Conservation (phyloP, 331 rosid genomes). For the Stylosanthes scabra region DNA sequence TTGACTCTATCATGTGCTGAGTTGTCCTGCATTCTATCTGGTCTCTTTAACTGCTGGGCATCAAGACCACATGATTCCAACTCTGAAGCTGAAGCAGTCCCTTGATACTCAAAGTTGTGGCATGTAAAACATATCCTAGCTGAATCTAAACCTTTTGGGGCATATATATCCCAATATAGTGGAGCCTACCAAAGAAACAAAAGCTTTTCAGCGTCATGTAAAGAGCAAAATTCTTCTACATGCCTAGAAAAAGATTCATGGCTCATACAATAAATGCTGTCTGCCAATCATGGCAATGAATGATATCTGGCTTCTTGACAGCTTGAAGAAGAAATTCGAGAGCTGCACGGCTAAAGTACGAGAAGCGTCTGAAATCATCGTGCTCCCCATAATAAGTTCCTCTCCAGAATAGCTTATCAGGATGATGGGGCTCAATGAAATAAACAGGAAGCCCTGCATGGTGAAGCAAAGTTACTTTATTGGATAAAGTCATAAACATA, state of each 20-base stretch:
- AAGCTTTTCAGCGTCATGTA: constrained; percentile 11
- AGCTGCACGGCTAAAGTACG: constrained; percentile 94
- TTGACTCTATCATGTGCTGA: constrained; percentile 80
- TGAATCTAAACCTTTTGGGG: constrained; percentile 81
- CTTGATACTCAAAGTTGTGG: constrained; percentile 99
- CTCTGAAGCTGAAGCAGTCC: constrained; percentile 81
- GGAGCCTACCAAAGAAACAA: constrained; percentile 74
- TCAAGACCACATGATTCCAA: constrained; percentile 90
- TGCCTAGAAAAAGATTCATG: constrained; percentile 13
- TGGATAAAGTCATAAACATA: constrained; percentile 26
- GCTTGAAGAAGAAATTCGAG: constrained; percentile 93
- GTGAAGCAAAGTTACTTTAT: constrained; percentile 39
- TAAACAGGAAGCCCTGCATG: constrained; percentile 95
- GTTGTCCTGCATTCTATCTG: constrained; percentile 97
- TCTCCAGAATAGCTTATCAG: constrained; percentile 88
- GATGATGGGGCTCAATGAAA: constrained; percentile 97
- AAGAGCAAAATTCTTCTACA: constrained; percentile 33
- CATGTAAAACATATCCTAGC: constrained; percentile 98
- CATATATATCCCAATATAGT: constrained; percentile 88
- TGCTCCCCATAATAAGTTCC: constrained; percentile 82
- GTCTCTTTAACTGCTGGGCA: constrained; percentile 63
- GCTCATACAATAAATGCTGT: constrained; percentile 94
- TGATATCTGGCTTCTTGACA: constrained; percentile 97
- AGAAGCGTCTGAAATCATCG: constrained; percentile 94
- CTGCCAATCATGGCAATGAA: constrained; percentile 99